phyloP scores from a whole-genome alignment of 2,329 filamentous ascomycete genomes.

The Venturia carpophila region DNA sequence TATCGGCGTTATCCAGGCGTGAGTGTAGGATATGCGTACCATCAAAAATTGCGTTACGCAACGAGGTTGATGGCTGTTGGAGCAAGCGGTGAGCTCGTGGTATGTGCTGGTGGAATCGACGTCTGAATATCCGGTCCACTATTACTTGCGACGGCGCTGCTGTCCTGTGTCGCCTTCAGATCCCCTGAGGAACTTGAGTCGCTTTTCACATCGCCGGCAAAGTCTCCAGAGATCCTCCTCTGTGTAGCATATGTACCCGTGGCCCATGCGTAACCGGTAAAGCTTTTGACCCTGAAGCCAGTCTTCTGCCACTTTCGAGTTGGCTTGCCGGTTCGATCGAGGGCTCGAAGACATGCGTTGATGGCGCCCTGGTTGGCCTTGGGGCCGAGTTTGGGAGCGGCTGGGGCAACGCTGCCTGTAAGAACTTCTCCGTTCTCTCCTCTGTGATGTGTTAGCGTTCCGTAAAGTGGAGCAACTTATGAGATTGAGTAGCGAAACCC shows the following conservation, averaged over 20 bases:
- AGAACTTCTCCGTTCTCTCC: conserved; percentile 43
- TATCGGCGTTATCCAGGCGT: too few species aligned
- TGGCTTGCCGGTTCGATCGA: conserved; percentile 85
- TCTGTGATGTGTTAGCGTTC: conserved; percentile 5
- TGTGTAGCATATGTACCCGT: conserved; percentile 76
- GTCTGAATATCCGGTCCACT: conserved; percentile 40
- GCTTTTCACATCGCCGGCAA: conserved; percentile 54
- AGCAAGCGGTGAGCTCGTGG: conserved; percentile 46
- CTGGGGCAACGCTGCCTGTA: conserved; percentile 30
- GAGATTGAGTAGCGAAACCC: neutral
- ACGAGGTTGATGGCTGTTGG: conserved; percentile 17
- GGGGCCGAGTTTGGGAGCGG: conserved; percentile 67
- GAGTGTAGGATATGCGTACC: neutral
- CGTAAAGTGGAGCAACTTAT: neutral
- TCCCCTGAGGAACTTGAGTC: conserved; percentile 50
- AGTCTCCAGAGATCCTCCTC: conserved; percentile 41
- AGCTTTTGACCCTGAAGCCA: conserved; percentile 78
- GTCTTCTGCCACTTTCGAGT: conserved; percentile 88
- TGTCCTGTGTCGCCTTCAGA: conserved; percentile 44
- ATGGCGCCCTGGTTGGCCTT: conserved; percentile 97
- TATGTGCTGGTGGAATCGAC: conserved; percentile 27
- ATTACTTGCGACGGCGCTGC: conserved; percentile 52
- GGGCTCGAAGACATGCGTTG: conserved; percentile 88
- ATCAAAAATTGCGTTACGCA: neutral
- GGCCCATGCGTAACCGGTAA: conserved; percentile 79